phyloP scores from a whole-genome alignment of 2,329 filamentous ascomycete species.

The Colletotrichum camelliae region DNA sequence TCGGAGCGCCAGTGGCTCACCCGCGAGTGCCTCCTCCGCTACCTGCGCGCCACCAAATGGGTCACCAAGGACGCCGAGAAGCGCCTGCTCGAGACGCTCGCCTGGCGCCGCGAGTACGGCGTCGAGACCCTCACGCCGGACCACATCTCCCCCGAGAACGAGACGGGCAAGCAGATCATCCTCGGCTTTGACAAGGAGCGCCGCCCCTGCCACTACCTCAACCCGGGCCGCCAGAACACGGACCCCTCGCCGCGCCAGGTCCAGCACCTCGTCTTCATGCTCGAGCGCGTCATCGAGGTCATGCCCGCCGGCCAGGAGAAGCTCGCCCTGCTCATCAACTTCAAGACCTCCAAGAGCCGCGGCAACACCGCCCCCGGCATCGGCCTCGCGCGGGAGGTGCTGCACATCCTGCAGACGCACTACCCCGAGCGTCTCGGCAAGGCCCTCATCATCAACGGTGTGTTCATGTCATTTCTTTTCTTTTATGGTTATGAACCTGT shows the following conservation, averaged over 20 bases:
- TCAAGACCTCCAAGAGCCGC: slow-evolving; percentile 78
- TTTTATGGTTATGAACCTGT: too few species aligned
- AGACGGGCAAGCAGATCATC: slow-evolving; percentile 93
- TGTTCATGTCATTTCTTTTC: slow-evolving; percentile 29
- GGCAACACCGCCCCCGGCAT: slow-evolving; percentile 77
- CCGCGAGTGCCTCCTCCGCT: slow-evolving; percentile 88
- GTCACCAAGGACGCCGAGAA: slow-evolving; percentile 75
- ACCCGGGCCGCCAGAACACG: slow-evolving; percentile 92
- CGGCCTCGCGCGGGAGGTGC: slow-evolving; percentile 78
- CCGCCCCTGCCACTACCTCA: slow-evolving; percentile 89
- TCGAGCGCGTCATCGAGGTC: slow-evolving; percentile 87
- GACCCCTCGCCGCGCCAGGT: slow-evolving; percentile 85
- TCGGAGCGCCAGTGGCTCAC: slow-evolving; percentile 89
- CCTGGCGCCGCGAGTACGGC: slow-evolving; percentile 92
- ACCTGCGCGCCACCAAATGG: slow-evolving; percentile 95
- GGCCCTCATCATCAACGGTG: slow-evolving; percentile 88
- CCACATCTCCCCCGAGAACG: slow-evolving; percentile 91
- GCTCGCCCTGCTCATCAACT: slow-evolving; percentile 87
- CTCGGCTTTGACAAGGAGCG: slow-evolving; percentile 85
- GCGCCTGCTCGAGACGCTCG: slow-evolving; percentile 80
- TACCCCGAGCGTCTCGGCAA: slow-evolving; percentile 92
- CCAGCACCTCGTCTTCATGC: slow-evolving; percentile 94
- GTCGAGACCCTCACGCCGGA: slow-evolving; percentile 80
- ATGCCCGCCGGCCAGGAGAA: slow-evolving; percentile 89
- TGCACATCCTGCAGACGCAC: slow-evolving; percentile 92